Evolutionary conservation across 805 yeast genomes (phyloP), one percentile per base, ranked within the genome.

Genomic region (Saccharomyces kudriavzevii): DNA sequence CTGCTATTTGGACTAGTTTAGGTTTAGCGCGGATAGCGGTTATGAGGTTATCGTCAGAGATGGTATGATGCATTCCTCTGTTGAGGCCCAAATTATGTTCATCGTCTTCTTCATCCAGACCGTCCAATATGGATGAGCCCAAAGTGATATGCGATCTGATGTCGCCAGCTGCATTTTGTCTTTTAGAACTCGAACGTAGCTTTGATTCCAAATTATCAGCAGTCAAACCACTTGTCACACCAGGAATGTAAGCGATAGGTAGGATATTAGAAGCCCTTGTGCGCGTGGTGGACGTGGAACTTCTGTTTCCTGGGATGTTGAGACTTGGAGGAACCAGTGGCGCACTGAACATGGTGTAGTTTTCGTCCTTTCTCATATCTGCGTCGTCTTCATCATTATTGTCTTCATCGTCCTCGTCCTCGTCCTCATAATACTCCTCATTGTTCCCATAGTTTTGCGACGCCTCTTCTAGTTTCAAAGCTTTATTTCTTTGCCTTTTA

Each of bases 181-280:
- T 52, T 10, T 49, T 43, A 20, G 30, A 17, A 20, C 46, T 35
- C 24, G 43, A 35, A 17, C 43, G 43, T 17, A 35, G 43, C 24
- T 35, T 35, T 35, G 43, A 35, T 48, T 43, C 56, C 49, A 49
- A 20, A 56, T 51, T 14, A 53, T 56, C 47, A 25, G 46, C 27
- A 47, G 53, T 27, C 47, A 53, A 29, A 1, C 53, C 51, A 52
- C 55, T 59, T 4, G 90, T 87, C 47, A 90, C 97, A 40, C 97
- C 97, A 0, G 97, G 98, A 55, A 91, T 88, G 66, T 90, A 91
- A 2, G 96, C 96, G 54, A 92, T 85, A 20, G 96, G 96, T 56
- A 91, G 78, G 58, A 91, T 83, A 68, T 91, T 90, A 13, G 96
- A 87, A 3, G 95, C 95, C 61, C 85, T 82, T 10, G 94, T 84